phyloP scores from a whole-genome alignment of 1,284 basidiomycete genomes.

The Ceratobasidium sp. region DNA sequence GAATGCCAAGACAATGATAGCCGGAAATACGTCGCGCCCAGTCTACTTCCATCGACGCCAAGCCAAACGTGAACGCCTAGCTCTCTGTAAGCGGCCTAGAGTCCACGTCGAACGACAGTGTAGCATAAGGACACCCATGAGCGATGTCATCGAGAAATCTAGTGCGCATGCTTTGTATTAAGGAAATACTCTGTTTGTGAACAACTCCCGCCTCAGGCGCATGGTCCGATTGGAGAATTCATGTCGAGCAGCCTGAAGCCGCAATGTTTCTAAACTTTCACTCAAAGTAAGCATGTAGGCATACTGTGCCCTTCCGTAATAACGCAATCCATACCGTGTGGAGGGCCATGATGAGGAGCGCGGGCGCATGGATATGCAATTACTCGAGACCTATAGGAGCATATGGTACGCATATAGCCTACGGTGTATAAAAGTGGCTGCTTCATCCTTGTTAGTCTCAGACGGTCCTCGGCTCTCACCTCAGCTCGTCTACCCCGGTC shows the following conservation, averaged over 20 bases:
- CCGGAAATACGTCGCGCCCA: background rate
- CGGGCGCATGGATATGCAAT: no score
- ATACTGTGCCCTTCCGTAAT: background rate
- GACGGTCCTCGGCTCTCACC: conserved; percentile 22
- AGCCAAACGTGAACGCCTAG: background rate
- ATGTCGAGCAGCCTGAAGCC: background rate
- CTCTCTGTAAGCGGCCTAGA: background rate
- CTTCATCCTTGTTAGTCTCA: background rate
- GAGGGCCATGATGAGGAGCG: background rate
- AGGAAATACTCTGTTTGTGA: background rate
- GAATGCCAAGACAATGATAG: conserved; percentile 4
- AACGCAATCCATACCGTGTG: background rate
- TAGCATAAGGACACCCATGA: background rate
- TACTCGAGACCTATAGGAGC: background rate
- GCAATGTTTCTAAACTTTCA: background rate
- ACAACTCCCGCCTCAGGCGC: background rate
- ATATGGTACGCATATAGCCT: background rate
- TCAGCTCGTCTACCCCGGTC: conserved; percentile 1
- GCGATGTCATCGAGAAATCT: background rate
- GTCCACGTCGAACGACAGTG: background rate
- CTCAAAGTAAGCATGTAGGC: background rate
- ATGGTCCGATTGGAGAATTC: background rate
- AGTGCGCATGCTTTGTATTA: background rate
- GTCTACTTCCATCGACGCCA: background rate
- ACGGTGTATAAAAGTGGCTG: background rate